Evolutionary conservation across 768 basidiomycete species (phyloP), one percentile per base, ranked within the genome.

Genomic region (Lentinula boryana): DNA sequence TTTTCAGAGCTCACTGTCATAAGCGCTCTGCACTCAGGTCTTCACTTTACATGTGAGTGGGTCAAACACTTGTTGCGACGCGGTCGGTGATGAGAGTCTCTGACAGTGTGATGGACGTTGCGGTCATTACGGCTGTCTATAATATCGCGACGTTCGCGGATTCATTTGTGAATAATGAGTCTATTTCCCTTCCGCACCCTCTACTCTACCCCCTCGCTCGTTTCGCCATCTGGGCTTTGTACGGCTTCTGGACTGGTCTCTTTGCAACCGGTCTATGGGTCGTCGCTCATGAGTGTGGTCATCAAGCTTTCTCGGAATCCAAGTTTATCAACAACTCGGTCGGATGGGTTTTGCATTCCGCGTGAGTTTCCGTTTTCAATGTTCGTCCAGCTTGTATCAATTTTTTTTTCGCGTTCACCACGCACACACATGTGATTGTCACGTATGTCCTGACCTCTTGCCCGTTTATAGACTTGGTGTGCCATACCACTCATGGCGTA

Each of bases 401-500:
- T 54, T 68, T 60, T 66, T 66, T 65, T 66, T 65, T 51, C 27
- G 33, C 27, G 33, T 51, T 51, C 33, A 15, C 10, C 6, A 41
- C 57, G 32, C 57, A 38, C 36, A 32, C 18, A 21, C 57, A 58
- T 58, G 57, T 58, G 57, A 58, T 48, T 56, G 31, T 54, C 55
- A 54, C 36, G 52, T 23, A 33, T 49, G 59, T 56, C 52, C 60
- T 36, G 33, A 52, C 48, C 23, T 56, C 7, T 3, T 56, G 23
- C n/a, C 27, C 50, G 2, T 53, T 40, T 67, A 43, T 63, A 93
- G 92, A 57, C 84, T 98, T 61, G 89, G 95, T 52, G 96, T 98
- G 13, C 96, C 96, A 5, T 99, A 93, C 76, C 94, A 98, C 70
- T 91, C 93, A 4, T 98, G 95, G 96, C 84, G 93, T 64, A 93